Base-by-base conservation (phyloP, 2,329 filamentous ascomycete species). In the Nannizzia gypsea region DNA sequence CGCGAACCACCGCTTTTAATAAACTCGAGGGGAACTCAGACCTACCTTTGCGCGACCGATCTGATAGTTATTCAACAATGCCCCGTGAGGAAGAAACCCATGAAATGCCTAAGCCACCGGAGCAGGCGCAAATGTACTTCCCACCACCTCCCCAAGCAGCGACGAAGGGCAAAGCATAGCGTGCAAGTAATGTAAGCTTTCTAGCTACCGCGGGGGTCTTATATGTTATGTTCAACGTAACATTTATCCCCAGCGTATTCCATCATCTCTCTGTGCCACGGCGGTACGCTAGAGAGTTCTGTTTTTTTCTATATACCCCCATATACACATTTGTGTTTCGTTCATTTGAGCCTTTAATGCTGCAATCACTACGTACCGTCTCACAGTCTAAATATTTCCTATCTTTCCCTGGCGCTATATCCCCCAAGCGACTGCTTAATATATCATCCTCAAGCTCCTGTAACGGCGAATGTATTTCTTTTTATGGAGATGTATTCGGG, bases 1-100 rank as follows among this genome's bases (percentile, higher is more conserved):
- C 76, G 2, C 70, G 74, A 22, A 77, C 71, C 13, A 64, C 72
- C 15, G 73, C 73, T 1, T 76, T 77, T 62, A 75, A 75, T 64
- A 70, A 68, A 55, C 67, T 76, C 1, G 70, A 66, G 8, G 70
- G 69, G n/a, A 68, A 70, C 15, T 67, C 68, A 1, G 74, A 77
- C 50, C 69, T 76, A 1, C 75, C 75, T 2, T 65, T 77, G 70
- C 44, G 66, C 72, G 61, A 68, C 68, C 58, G 67, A 61, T 46
- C 61, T 63, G 17, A 66, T 66, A 5, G 66, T 66, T 31, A 31
- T 40, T 34, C 31, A n/a, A 24, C 24, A 3, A 31, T 22, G 17
- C 50, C 46, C 34, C n/a, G 13, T 6, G 15, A 63, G 60, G 17
- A 58, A 54, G 26, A 60, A 44, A 22, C 50, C 26, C 66, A 64